Conservation (phyloP, 2,329 filamentous ascomycete species). For the Aspergillus clavatus region DNA sequence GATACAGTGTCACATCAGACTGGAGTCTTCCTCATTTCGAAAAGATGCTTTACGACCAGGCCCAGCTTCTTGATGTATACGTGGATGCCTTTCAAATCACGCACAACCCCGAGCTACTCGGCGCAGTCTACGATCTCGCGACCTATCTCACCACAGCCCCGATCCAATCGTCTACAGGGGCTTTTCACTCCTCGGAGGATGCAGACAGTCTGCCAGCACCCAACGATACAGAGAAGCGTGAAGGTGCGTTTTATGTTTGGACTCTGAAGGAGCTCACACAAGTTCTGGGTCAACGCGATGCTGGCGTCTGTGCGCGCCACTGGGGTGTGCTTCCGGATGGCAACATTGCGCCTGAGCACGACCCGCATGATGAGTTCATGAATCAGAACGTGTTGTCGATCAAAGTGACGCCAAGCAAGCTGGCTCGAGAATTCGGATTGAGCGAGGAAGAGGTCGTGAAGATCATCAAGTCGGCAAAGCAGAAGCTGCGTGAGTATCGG, state of each 20-base stretch:
- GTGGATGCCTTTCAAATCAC: slow-evolving; percentile 76
- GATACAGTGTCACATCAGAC: slow-evolving; percentile 84
- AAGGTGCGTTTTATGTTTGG: slow-evolving; percentile 95
- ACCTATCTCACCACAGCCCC: slow-evolving; percentile 75
- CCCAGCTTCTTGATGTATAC: slow-evolving; percentile 76
- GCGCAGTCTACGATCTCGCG: slow-evolving; percentile 73
- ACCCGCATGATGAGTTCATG: slow-evolving; percentile 89
- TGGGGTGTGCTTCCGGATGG: slow-evolving; percentile 81
- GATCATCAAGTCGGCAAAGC: slow-evolving; percentile 62
- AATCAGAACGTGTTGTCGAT: slow-evolving; percentile 85
- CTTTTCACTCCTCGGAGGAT: slow-evolving; percentile 83
- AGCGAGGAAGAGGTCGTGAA: slow-evolving; percentile 63
- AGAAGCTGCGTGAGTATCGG: slow-evolving; percentile 65
- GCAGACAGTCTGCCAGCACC: slow-evolving; percentile 74
- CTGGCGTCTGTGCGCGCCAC: slow-evolving; percentile 71
- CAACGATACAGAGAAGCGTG: slow-evolving; percentile 75
- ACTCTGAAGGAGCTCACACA: slow-evolving; percentile 79
- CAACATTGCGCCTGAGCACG: slow-evolving; percentile 76
- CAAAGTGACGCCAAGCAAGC: slow-evolving; percentile 59
- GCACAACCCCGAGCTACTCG: slow-evolving; percentile 65
- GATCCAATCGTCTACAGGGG: slow-evolving; percentile 63
- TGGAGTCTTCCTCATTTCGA: slow-evolving; percentile 97
- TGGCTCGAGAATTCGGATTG: slow-evolving; percentile 71
- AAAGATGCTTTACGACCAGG: slow-evolving; percentile 93
- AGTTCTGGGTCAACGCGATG: slow-evolving; percentile 64